Evolutionary conservation across 2,329 filamentous ascomycete genomes (phyloP), one percentile per base, ranked within the genome.

Genomic region (Lachnellula arida): DNA sequence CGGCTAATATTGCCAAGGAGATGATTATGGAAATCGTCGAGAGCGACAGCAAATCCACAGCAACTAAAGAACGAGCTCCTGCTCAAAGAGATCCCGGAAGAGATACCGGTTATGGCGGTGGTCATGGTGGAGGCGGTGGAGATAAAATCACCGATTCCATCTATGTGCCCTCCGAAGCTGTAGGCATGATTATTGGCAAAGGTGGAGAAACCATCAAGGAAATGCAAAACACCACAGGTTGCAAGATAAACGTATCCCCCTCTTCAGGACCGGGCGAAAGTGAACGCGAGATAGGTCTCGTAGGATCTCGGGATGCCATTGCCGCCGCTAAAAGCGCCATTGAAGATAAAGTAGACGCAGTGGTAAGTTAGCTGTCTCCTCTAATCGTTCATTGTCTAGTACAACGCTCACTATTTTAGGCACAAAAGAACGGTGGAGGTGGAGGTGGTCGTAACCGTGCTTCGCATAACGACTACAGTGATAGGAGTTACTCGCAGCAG

Each of bases 181-280:
- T 96, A 53, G 91, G 91, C 58, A 96, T 96, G 91, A 96, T 96
- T 62, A 96, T 96, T 59, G 91, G 92, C 62, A 96, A 96, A 77
- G 89, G 90, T 55, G 91, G 91, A 62, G 91, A 96, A 75, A 95
- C 91, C 0, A 96, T 96, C 70, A 91, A 92, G 62, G 90, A 96
- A 64, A 95, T 96, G 87, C 91, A 96, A 72, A 87, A 85, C 68
- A 81, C 78, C 34, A 94, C 90, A 5, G 88, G 89, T 46, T 96
- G 92, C 80, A 96, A 96, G 76, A 96, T 96, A 77, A 96, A 96
- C 67, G 91, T 96, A 25, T 89, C 89, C 34, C 89, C 89, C 66
- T 86, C 90, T 7, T 86, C 85, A 37, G 88, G 88, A 15, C 86
- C 88, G 49, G 81, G 83, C 62, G 91, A 96, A 68, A 81, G 85